These are phyloP conservation scores for Boletus smithii DNA, from an alignment of 1,284 basidiomycete species.

Conservation along the genomic window DNA sequence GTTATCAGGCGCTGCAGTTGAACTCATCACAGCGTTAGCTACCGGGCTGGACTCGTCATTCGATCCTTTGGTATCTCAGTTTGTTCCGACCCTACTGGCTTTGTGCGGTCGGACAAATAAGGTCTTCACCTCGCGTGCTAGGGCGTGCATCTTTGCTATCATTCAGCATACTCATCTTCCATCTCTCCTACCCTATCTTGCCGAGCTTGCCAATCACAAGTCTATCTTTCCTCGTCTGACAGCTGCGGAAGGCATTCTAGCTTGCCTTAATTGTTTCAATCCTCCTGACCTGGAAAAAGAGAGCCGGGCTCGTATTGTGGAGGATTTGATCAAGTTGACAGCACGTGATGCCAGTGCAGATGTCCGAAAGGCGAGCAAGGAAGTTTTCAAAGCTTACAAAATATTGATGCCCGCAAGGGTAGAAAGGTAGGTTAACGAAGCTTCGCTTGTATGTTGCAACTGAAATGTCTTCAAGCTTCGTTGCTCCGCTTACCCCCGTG, in stretches of 20 bases:
- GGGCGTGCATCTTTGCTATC: conserved; percentile 55
- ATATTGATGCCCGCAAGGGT: conserved; percentile 64
- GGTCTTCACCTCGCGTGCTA: conserved; percentile 68
- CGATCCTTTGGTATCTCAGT: conserved; percentile 64
- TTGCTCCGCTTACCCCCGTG: conserved; percentile 69
- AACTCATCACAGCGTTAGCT: conserved; percentile 57
- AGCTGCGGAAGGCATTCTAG: conserved; percentile 60
- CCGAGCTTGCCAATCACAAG: conserved; percentile 64
- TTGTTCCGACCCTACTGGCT: conserved; percentile 65
- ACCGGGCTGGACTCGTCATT: conserved; percentile 59
- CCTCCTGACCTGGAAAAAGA: conserved; percentile 73
- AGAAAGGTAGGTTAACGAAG: conserved; percentile 50
- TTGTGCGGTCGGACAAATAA: conserved; percentile 80
- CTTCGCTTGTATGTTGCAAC: neutral
- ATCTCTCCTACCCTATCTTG: conserved; percentile 59
- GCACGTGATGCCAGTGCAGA: conserved; percentile 77
- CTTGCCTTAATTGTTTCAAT: conserved; percentile 70
- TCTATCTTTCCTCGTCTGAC: conserved; percentile 59
- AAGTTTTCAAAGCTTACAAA: conserved; percentile 75
- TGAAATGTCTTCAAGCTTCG: conserved; percentile 50
- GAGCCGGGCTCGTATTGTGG: conserved; percentile 59
- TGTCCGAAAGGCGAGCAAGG: conserved; percentile 64
- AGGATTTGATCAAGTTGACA: conserved; percentile 63
- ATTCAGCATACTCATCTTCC: conserved; percentile 72
- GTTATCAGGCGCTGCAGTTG: conserved; percentile 69